Percentiles rank a stretch among this genome's conserved stretches.
These are phyloP conservation scores for Chytridium lagenaria DNA, from an alignment of 371 early-diverging fungal species.

Conservation along the genomic window DNA sequence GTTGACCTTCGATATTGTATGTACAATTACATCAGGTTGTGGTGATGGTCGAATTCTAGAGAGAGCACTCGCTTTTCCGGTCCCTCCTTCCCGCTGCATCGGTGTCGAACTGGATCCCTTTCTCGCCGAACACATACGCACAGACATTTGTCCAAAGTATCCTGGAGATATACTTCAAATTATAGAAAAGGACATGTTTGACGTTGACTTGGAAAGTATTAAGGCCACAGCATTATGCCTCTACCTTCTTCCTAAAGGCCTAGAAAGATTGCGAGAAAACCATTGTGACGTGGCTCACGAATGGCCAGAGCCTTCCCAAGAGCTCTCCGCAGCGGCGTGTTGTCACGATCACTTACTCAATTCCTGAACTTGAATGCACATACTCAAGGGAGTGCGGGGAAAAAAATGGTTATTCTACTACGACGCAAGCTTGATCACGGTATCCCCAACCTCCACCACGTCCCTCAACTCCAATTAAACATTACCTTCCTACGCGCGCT, in stretches of 20 bases:
- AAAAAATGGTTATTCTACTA: conserved; percentile 27
- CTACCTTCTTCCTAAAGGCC: conserved; percentile 44
- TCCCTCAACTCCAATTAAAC: too few species aligned
- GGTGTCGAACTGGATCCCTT: conserved; percentile 48
- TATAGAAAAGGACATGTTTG: conserved; percentile 45
- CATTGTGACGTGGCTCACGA: conserved; percentile 35
- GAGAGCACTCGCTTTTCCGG: conserved; percentile 21
- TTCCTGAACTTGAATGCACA: conserved; percentile 41
- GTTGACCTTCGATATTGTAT: too few species aligned
- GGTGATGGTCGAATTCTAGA: conserved; percentile 44
- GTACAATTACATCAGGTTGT: too few species aligned
- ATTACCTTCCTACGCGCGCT: too few species aligned
- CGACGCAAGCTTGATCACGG: too few species aligned
- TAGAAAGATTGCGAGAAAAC: conserved; percentile 35
- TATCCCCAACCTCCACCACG: too few species aligned
- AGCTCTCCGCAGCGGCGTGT: conserved; percentile 19
- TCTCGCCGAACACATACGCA: conserved; percentile 31
- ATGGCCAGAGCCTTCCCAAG: neutral
- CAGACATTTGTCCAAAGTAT: neutral
- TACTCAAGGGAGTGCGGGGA: neutral
- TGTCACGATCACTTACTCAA: conserved; percentile 42
- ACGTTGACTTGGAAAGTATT: conserved; percentile 29
- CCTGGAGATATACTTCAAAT: conserved; percentile 8
- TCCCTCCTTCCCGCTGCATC: conserved; percentile 22
- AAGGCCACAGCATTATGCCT: conserved; percentile 29